phyloP scores from a whole-genome alignment of 2,329 filamentous ascomycete species.

The Lasiodiplodia hormozganensis region DNA sequence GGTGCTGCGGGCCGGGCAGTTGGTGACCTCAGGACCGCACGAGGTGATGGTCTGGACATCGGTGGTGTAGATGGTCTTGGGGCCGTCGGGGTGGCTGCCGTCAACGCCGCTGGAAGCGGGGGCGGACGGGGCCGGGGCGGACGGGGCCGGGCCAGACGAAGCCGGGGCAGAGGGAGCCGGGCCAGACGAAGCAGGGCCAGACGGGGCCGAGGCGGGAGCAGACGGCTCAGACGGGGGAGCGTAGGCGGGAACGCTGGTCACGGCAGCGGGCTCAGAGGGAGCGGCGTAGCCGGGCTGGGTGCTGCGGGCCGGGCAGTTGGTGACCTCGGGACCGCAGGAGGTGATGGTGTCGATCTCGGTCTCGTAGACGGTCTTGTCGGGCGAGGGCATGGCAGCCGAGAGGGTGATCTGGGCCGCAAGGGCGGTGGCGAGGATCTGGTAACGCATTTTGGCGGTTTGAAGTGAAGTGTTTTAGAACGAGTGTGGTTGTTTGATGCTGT shows the following conservation, averaged over 20 bases:
- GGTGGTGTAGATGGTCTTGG: slow-evolving; percentile 23
- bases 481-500: slow-evolving; percentile 5
- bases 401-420: slow-evolving; percentile 22
- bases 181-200: neutral
- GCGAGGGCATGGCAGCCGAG: slow-evolving; percentile 9
- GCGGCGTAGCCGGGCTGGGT: slow-evolving; percentile 20
- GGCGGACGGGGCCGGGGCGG: slow-evolving; percentile 2
- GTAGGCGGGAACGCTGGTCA: neutral
- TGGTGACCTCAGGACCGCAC: slow-evolving; percentile 29
- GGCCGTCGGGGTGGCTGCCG: neutral
- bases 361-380: slow-evolving; percentile 28
- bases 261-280: neutral
- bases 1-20: slow-evolving; percentile 10
- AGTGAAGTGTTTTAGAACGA: neutral
- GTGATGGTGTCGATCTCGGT: slow-evolving; percentile 29
- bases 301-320: slow-evolving; percentile 32
- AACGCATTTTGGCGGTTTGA: slow-evolving; percentile 16
- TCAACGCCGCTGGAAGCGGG: neutral
- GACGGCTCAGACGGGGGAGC: slow-evolving; percentile 16
- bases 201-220: slow-evolving; percentile 26
- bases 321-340: slow-evolving; percentile 30
- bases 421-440: slow-evolving; percentile 21
- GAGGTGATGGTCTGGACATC: slow-evolving; percentile 28
- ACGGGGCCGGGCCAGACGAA: neutral
- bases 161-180: slow-evolving; percentile 6